Conservation (phyloP, 208 protist species). For the Trypanosoma caninum region DNA sequence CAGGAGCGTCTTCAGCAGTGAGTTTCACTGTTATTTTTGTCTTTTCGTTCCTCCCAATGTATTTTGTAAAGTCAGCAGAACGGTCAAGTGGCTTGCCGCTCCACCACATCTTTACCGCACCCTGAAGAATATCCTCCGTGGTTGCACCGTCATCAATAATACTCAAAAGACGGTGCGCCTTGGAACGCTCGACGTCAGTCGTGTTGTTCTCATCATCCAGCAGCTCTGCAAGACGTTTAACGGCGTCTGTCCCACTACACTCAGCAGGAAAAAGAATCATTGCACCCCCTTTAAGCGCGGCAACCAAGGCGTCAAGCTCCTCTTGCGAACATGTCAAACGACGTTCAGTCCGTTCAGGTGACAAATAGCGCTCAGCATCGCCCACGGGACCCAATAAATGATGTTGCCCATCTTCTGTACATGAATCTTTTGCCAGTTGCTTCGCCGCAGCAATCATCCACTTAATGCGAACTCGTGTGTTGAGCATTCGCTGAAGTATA, state of each 20-base stretch:
- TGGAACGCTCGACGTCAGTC: constrained; percentile 59
- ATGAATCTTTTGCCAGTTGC: constrained; percentile 77
- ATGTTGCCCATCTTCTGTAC: constrained; percentile 56
- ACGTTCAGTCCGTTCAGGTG: constrained; percentile 61
- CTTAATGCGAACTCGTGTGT: constrained; percentile 79
- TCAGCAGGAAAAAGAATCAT: constrained; percentile 88
- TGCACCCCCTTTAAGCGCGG: constrained; percentile 74
- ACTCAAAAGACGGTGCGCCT: constrained; percentile 78
- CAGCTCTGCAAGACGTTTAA: constrained; percentile 48
- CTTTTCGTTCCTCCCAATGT: constrained; percentile 92
- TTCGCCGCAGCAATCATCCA: constrained; percentile 83
- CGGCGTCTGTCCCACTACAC: constrained; percentile 76
- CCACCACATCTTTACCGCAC: constrained; percentile 84
- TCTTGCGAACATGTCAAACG: constrained; percentile 54
- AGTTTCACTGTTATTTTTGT: constrained; percentile 93
- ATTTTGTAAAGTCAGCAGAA: constrained; percentile 71
- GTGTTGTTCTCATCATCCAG: constrained; percentile 60
- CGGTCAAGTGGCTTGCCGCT: constrained; percentile 82
- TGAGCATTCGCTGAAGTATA: constrained; percentile 74
- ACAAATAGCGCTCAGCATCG: constrained; percentile 76
- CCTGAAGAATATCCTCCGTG: constrained; percentile 73
- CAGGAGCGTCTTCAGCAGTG: constrained; percentile 46
- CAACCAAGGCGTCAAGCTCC: constrained; percentile 62
- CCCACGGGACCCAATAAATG: constrained; percentile 60
- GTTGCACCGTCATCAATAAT: constrained; percentile 82